Evolutionary conservation across 2,329 filamentous ascomycete species (phyloP).

Genomic region (Botrytis deweyae): DNA sequence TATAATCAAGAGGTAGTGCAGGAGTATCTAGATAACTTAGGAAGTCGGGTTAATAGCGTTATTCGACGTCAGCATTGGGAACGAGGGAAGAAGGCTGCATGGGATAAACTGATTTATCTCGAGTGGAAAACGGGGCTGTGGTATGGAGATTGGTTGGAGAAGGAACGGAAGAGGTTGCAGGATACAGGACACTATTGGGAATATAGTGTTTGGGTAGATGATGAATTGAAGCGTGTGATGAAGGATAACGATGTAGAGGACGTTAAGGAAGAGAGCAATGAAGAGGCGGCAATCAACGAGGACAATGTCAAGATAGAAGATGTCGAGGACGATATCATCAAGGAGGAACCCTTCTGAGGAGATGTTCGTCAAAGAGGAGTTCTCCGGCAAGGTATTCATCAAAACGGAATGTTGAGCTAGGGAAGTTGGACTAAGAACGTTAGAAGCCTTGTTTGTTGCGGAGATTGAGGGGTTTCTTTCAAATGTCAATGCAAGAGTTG

Average conservation of each 20-base stretch:
- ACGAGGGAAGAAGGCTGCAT: too few relatives aligned
- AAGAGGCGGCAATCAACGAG: not conserved
- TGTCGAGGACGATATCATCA: not conserved
- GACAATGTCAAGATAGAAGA: not conserved
- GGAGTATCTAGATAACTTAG: not conserved
- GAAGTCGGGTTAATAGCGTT: not conserved
- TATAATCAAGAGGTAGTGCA: not conserved
- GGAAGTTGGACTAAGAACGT: not conserved
- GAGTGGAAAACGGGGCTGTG: not conserved
- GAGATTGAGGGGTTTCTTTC: not conserved
- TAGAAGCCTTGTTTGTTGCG: not conserved
- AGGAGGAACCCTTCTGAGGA: not conserved
- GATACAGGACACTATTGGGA: not conserved
- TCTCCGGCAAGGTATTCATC: too few relatives aligned
- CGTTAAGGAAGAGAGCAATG: not conserved
- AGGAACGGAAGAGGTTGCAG: not conserved
- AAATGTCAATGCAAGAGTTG: not conserved
- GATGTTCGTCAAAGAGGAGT: not conserved
- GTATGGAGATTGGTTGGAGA: not conserved
- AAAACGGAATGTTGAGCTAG: not conserved
- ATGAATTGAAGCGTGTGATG: not conserved
- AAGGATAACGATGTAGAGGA: not conserved
- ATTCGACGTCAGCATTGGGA: too few relatives aligned
- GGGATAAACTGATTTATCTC: not conserved
- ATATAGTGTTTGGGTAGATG: not conserved